Evolutionary conservation across 2,329 filamentous ascomycete genomes (phyloP).

Genomic region (Hymenoscyphus fructigenus): DNA sequence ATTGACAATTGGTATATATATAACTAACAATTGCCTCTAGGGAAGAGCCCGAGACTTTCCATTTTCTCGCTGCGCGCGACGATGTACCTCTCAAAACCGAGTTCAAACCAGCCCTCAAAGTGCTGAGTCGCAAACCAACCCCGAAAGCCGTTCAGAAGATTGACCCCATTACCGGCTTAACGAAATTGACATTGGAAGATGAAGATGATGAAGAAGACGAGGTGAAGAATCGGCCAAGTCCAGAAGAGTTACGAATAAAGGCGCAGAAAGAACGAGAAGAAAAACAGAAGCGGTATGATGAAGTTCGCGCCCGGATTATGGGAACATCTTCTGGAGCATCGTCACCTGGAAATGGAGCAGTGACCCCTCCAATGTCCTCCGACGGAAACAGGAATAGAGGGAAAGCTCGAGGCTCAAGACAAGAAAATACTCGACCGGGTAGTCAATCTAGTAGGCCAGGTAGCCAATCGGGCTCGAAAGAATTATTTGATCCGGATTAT

Average conservation of each 20-base stretch:
- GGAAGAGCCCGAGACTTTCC: slow-evolving; percentile 71
- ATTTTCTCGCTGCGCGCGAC: slow-evolving; percentile 69
- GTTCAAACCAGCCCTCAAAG: slow-evolving; percentile 80
- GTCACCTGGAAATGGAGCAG: slow-evolving; percentile 52
- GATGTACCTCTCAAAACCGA: slow-evolving; percentile 64
- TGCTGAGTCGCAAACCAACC: slow-evolving; percentile 79
- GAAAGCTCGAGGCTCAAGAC: slow-evolving; percentile 42
- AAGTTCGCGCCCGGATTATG: slow-evolving; percentile 84
- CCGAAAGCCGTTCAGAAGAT: slow-evolving; percentile 58
- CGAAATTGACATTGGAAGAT: slow-evolving; percentile 47
- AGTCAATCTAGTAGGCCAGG: slow-evolving; percentile 38
- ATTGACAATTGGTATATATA: slow-evolving; percentile 17
- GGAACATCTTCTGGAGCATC: slow-evolving; percentile 61
- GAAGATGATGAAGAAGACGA: slow-evolving; percentile 67
- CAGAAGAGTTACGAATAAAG: slow-evolving; percentile 75
- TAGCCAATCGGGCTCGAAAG: slow-evolving; percentile 44
- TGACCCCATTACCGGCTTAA: slow-evolving; percentile 51
- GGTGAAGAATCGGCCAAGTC: slow-evolving; percentile 62
- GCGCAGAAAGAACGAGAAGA: slow-evolving; percentile 81
- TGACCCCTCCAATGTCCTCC: slow-evolving; percentile 55
- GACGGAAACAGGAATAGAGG: slow-evolving; percentile 51
- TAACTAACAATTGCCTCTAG: slow-evolving; percentile 20
- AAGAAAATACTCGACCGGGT: slow-evolving; percentile 38
- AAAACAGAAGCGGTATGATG: slow-evolving; percentile 87
- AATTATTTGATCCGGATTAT: slow-evolving; percentile 78